Evolutionary conservation across 2,329 filamentous ascomycete genomes (phyloP).

Genomic region (Cadophora sp.): DNA sequence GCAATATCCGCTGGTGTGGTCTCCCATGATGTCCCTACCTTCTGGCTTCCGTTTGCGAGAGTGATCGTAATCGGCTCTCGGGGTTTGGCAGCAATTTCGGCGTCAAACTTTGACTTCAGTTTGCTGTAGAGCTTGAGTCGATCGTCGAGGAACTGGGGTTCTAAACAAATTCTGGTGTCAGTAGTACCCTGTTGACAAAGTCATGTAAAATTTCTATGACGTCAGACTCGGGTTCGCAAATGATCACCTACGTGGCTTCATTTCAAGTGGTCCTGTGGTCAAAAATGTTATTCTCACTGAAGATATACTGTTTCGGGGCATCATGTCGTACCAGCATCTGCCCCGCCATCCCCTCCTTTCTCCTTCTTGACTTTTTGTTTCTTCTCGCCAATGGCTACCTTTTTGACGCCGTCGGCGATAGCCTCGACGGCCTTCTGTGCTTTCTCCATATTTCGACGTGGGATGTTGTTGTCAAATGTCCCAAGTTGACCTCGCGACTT

Average conservation of each 20-base stretch:
- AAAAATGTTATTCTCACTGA: conserved; percentile 14
- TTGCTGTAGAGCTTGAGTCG: conserved; percentile 88
- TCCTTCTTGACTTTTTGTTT: conserved; percentile 55
- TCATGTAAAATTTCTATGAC: neutral
- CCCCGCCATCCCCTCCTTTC: conserved; percentile 55
- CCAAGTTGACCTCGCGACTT: conserved; percentile 17
- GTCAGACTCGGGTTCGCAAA: conserved; percentile 42
- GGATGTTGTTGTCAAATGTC: conserved; percentile 28
- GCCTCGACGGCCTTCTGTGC: conserved; percentile 56
- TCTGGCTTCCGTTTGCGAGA: conserved; percentile 73
- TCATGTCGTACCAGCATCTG: conserved; percentile 19
- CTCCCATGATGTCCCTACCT: conserved; percentile 84
- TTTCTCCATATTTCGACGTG: conserved; percentile 54
- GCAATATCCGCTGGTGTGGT: conserved; percentile 84
- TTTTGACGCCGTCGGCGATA: conserved; percentile 65
- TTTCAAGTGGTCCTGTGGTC: conserved; percentile 22
- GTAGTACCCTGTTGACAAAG: conserved; percentile 35
- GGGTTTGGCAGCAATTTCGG: conserved; percentile 73
- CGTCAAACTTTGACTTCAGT: conserved; percentile 83
- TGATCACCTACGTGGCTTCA: conserved; percentile 20
- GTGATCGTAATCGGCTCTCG: conserved; percentile 78
- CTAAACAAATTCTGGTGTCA: conserved; percentile 37
- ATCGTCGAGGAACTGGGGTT: conserved; percentile 76
- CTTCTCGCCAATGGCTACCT: conserved; percentile 58
- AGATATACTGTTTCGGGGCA: conserved; percentile 11